Conservation (phyloP, 2,329 filamentous ascomycete genomes). For the Colletotrichum cuscutae region DNA sequence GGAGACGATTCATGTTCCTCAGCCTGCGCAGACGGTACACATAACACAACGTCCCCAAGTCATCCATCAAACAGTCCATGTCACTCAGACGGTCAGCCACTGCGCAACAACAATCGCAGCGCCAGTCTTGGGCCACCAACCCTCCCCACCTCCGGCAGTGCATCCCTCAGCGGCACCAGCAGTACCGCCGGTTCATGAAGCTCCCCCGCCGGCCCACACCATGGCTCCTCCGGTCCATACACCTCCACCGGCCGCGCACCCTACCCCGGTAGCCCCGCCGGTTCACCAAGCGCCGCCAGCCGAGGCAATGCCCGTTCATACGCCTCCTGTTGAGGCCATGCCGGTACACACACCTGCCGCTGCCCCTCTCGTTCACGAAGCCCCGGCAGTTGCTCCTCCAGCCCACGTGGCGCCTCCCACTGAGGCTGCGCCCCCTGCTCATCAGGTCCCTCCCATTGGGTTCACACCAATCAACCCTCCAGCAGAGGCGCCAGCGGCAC, state of each 20-base stretch:
- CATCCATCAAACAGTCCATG: conserved; percentile 13
- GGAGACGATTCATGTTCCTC: conserved; percentile 3
- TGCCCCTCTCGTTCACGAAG: background rate
- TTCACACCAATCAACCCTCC: background rate
- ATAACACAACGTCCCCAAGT: conserved; percentile 13
- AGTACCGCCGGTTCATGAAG: background rate
- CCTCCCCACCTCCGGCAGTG: conserved; percentile 6
- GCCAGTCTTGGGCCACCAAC: background rate
- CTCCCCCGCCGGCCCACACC: background rate
- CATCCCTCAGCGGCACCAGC: background rate
- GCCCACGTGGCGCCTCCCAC: background rate
- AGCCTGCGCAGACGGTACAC: conserved; percentile 18
- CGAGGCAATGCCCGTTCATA: conserved; percentile 14
- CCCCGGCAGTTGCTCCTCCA: background rate
- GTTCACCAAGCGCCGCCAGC: conserved; percentile 5
- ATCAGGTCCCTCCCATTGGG: background rate
- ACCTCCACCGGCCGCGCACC: conserved; percentile 7
- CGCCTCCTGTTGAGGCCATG: background rate
- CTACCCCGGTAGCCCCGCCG: background rate
- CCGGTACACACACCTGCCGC: background rate
- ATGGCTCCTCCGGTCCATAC: conserved; percentile 3
- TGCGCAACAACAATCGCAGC: conserved; percentile 12
- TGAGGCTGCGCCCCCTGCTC: background rate
- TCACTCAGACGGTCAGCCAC: conserved; percentile 18
- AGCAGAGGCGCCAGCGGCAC: conserved; percentile 3